Percentiles rank a stretch among this genome's conserved stretches.
Conservation (phyloP, 2,329 filamentous ascomycete genomes). For the Fusarium transvaalense region DNA sequence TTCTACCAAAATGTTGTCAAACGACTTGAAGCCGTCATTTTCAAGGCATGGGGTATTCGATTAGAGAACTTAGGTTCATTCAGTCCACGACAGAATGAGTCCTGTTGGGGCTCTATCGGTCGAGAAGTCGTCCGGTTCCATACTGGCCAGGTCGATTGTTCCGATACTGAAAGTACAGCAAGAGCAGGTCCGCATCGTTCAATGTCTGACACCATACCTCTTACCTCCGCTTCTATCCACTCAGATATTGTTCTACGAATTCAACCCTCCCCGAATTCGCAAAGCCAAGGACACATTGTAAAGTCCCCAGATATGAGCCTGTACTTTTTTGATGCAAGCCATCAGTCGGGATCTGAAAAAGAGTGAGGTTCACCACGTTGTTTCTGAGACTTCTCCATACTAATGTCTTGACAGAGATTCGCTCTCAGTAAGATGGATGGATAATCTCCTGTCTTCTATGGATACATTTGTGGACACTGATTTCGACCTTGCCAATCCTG, state of each 20-base stretch:
- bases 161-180: neutral
- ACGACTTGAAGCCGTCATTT: neutral
- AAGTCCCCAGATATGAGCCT: neutral
- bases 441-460: neutral
- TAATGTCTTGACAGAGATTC: neutral
- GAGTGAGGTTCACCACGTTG: neutral
- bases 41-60: neutral
- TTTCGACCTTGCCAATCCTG: neutral
- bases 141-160: neutral
- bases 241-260: neutral
- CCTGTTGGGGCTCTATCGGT: constrained; percentile 1
- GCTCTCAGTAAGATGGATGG: neutral
- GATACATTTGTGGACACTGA: neutral
- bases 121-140: neutral
- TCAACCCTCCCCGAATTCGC: neutral
- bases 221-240: neutral
- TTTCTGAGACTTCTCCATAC: neutral
- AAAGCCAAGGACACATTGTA: neutral
- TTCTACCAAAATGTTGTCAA: constrained; percentile 13
- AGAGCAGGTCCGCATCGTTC: neutral
- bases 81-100: neutral
- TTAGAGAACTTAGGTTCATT: neutral
- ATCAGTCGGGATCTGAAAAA: neutral
- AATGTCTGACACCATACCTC: neutral
- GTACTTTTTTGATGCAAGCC: constrained; percentile 1